phyloP scores from a whole-genome alignment of 305 asterid species.

The Ajuga reptans region DNA sequence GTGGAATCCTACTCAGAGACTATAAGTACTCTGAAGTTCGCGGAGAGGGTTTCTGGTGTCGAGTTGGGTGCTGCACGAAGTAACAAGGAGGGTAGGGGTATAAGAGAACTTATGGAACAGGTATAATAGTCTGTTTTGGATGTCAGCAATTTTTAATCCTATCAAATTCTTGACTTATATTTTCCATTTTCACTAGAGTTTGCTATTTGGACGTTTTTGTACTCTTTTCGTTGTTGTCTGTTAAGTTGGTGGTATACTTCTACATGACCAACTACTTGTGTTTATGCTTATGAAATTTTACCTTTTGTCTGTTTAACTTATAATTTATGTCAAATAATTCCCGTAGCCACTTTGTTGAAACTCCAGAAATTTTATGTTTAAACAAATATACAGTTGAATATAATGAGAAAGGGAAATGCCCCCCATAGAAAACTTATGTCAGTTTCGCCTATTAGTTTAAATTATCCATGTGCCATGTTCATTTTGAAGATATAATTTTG shows the following conservation, averaged over 20 bases:
- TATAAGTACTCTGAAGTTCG: constrained; percentile 83
- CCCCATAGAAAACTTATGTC: background rate
- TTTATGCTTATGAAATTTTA: background rate
- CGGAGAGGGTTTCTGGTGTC: constrained; percentile 96
- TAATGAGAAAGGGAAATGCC: too few species aligned
- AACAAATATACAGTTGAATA: background rate
- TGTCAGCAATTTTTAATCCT: background rate
- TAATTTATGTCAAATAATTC: background rate
- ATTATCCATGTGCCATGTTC: background rate
- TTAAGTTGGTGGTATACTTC: background rate
- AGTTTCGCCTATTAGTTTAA: background rate
- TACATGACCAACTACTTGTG: background rate
- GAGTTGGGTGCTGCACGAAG: constrained; percentile 91
- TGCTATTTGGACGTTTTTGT: background rate
- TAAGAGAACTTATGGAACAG: constrained; percentile 94
- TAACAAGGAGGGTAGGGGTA: constrained; percentile 81
- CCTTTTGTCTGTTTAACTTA: background rate
- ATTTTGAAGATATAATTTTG: background rate
- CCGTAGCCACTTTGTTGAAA: background rate
- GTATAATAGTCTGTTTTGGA: constrained; percentile 28
- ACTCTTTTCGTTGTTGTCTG: background rate
- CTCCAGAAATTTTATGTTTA: background rate
- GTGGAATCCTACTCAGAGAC: constrained; percentile 83
- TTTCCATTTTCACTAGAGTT: background rate
- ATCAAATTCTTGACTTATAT: background rate